Conservation (phyloP, 2,329 filamentous ascomycete genomes). For the Verticillium isaacii region DNA sequence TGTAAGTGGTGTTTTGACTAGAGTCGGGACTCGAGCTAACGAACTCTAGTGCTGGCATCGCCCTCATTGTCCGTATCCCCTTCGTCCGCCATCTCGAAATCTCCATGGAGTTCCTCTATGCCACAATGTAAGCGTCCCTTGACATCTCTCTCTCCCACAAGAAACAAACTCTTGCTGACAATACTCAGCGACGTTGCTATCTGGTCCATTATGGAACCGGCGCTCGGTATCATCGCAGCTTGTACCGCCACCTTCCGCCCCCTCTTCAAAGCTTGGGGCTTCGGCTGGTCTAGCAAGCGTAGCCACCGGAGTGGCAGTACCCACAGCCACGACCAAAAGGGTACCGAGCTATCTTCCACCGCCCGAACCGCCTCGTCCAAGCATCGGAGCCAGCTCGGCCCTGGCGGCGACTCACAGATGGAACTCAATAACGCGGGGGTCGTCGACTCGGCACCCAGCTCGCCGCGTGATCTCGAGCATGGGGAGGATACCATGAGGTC, state of each 20-base stretch:
- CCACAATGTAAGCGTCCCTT: slow-evolving; percentile 21
- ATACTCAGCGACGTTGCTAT: slow-evolving; percentile 23
- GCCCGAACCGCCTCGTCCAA: background rate
- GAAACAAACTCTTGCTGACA: background rate
- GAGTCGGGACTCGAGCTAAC: background rate
- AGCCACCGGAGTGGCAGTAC: background rate
- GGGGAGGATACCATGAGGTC: background rate
- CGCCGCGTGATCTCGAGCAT: background rate
- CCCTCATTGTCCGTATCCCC: slow-evolving; percentile 31
- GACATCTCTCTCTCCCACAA: background rate
- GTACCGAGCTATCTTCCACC: background rate
- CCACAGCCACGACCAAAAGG: background rate
- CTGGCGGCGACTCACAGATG: slow-evolving; percentile 7
- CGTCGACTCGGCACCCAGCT: background rate
- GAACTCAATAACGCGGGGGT: slow-evolving; percentile 8
- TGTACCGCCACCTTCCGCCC: slow-evolving; percentile 24
- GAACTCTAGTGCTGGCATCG: slow-evolving; percentile 27
- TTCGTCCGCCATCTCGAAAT: slow-evolving; percentile 23
- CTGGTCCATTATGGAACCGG: slow-evolving; percentile 26
- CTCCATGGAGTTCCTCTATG: slow-evolving; percentile 21
- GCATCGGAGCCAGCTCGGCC: background rate
- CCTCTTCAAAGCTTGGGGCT: slow-evolving; percentile 21
- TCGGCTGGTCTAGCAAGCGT: slow-evolving; percentile 13
- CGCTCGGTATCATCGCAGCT: slow-evolving; percentile 27
- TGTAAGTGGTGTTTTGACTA: slow-evolving; percentile 29